Base-by-base conservation (phyloP, 2,329 filamentous ascomycete genomes). In the Monilinia vaccinii-corymbosi region DNA sequence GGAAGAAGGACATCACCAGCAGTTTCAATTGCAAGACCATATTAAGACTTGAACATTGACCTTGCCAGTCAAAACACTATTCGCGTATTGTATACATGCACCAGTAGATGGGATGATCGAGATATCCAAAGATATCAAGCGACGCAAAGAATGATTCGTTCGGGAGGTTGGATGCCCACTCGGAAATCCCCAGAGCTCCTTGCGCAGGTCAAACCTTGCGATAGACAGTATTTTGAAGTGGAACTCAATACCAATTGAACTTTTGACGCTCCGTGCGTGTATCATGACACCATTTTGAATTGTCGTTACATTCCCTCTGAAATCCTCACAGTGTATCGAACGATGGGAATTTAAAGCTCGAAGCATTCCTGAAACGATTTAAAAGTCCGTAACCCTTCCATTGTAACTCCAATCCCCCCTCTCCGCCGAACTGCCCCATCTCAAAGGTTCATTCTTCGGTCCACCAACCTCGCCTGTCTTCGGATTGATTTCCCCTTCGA, bases 391-490 rank as follows among this genome's bases (percentile, higher is more conserved):
- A 58, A 95, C 92, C 64, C 93, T 79, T 50, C 94, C 94, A 74
- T 97, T 97, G 74, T 89, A 99, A 73, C 91, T 97, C 88, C 92
- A 99, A 69, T 87, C 84, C 0, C 69, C 70, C 16, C 63, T 70
- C 72, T 89, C 86, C 1, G 89, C 86, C 0, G 69, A 72, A 21
- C 80, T 78, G 0, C 91, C 91, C 93, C 93, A 97, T 68, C 92
- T 78, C 71, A 97, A 71, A 56, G 94, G 94, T 75, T 99, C 93
- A 71, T 96, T 97, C 84, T 97, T 99, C 7, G 94, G 94, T 1
- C 94, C 94, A 7, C 94, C 94, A 13, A 97, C 84, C 79, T 99
- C 94, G 28, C 94, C 94, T 1, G 94, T 99, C 78, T 87, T 88
- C 3, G 94, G 94, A 73, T 99, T 97, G 59, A 79, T 81, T 58